Evolutionary conservation across 2,329 filamentous ascomycete species (phyloP), one percentile per base, ranked within the genome.

Genomic region (Beauveria medogensis): DNA sequence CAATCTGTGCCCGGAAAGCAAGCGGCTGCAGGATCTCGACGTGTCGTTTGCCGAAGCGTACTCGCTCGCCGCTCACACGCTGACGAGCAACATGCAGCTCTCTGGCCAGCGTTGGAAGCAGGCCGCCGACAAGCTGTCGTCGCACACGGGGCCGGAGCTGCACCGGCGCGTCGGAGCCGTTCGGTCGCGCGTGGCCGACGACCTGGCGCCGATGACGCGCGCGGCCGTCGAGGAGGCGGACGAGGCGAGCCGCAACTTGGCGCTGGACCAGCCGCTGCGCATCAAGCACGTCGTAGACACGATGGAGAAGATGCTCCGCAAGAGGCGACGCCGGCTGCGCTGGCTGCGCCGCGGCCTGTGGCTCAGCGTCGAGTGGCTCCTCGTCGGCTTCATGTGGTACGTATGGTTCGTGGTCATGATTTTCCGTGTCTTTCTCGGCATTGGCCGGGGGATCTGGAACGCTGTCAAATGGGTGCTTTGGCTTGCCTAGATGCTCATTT

Each of bases 331-430:
- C 34, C 75, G 84, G 61, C 85, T 94, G 69, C 80, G 90, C 59
- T 92, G 91, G 85, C 74, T 92, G 26, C 80, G 91, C 44, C 80
- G 90, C 16, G 84, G 86, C 0, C 87, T 91, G 16, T 97, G 92
- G 82, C 85, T 92, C 59, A 75, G 88, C 22, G 83, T 97, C 18
- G 93, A 97, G 77, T 97, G 92, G 91, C 77, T 85, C 55, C 81
- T 97, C 20, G 85, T 97, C 44, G 90, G 89, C 4, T 83, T 95
- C 67, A 91, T 97, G 86, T 97, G 94, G 92, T 91, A 89, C 74
- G 87, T 95, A 18, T 97, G 93, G 92, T 84, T 95, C 62, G 78
- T 96, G 40, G 92, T 97, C 26, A 89, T 92, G 71, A 78, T 93
- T 26, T 78, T 89, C 56, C 83, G 90, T 63, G 73, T 90, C 16